A percentile compares a stretch with the other conserved stretches of the same genome.
These are phyloP conservation scores for Alternaria tenuissima DNA, from an alignment of 2,329 filamentous ascomycete genomes.

Conservation along the genomic window DNA sequence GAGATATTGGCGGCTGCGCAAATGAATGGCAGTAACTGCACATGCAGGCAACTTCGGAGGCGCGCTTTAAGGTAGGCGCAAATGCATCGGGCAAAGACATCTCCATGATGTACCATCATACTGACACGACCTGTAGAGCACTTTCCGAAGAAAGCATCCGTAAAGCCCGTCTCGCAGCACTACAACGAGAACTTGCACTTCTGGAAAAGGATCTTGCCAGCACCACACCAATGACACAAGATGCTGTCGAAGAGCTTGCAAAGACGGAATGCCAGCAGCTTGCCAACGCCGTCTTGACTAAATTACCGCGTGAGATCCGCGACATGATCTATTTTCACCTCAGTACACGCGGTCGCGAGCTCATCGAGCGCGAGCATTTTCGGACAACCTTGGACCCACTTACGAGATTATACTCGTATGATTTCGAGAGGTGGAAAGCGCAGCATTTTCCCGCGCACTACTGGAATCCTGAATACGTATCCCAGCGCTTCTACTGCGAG, in stretches of 20 bases:
- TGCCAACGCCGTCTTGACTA: conserved; percentile 12
- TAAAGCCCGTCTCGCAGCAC: conserved; percentile 10
- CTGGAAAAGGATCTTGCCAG: conserved; percentile 15
- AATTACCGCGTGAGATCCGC: conserved; percentile 26
- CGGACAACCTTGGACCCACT: conserved; percentile 27
- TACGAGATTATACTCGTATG: conserved; percentile 25
- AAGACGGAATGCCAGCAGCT: conserved; percentile 25
- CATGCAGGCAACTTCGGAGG: conserved; percentile 1
- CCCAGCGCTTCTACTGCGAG: conserved; percentile 16
- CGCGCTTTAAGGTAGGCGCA: conserved; percentile 5
- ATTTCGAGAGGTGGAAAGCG: conserved; percentile 28
- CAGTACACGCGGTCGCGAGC: conserved; percentile 14
- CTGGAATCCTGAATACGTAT: conserved; percentile 21
- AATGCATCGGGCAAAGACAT: neutral
- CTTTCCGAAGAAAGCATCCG: conserved; percentile 7
- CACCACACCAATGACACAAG: conserved; percentile 11
- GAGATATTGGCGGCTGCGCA: too few relatives aligned
- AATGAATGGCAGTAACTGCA: neutral
- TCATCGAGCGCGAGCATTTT: conserved; percentile 31
- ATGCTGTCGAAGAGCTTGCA: conserved; percentile 18
- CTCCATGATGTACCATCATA: neutral
- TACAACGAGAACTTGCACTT: conserved; percentile 14
- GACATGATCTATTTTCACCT: conserved; percentile 32
- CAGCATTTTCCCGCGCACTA: conserved; percentile 28
- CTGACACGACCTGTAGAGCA: conserved; percentile 8